Evolutionary conservation across 495 filamentous ascomycete genomes (phyloP), one percentile per base, ranked within the genome.

Genomic region (Staphylotrichum tortipilum): DNA sequence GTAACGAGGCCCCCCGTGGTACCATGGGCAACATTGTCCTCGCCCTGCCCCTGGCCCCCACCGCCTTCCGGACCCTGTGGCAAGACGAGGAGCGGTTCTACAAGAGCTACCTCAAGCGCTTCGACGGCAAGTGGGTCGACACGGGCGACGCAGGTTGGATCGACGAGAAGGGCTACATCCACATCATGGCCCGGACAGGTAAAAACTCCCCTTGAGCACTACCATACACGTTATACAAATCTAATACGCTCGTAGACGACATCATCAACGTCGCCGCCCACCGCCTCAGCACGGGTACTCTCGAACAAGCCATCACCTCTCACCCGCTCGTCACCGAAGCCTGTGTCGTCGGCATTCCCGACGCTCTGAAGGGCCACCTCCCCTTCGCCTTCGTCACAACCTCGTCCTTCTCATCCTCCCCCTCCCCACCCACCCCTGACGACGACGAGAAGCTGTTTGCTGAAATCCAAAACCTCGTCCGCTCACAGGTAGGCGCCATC

Each of bases 191-290:
- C 2, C 76, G 89, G 47, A 79, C 81, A 4, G 83, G 52, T 50
- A 41, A 19, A 36, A 18, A 39, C 21, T 4, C 14, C 14, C 24
- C 10, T 7, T n/a, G n/a, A n/a, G n/a, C n/a, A n/a, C n/a, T n/a
- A n/a, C n/a, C n/a, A n/a, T n/a, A n/a, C n/a, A n/a, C n/a, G n/a
- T n/a, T n/a, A n/a, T n/a, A n/a, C n/a, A n/a, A n/a, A n/a, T n/a
- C n/a, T n/a, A n/a, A n/a, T n/a, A n/a, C n/a, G n/a, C n/a, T n/a
- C n/a, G n/a, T n/a, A 55, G 90, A 96, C 72, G 90, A 96, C 65
- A 84, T 96, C 50, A 94, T 96, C 62, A 96, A 96, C 59, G 90
- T 95, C 1, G 89, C 90, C 23, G 90, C 90, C 3, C 90, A 96
- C 68, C 79, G 90, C 4, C 89, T 96, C 53, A 87, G 83, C 58